A percentile compares a stretch with the other conserved stretches of the same genome.
These are phyloP conservation scores for Mesembryanthemum crystallinum DNA, from an alignment of 148 eudicot species.

Conservation along the genomic window DNA sequence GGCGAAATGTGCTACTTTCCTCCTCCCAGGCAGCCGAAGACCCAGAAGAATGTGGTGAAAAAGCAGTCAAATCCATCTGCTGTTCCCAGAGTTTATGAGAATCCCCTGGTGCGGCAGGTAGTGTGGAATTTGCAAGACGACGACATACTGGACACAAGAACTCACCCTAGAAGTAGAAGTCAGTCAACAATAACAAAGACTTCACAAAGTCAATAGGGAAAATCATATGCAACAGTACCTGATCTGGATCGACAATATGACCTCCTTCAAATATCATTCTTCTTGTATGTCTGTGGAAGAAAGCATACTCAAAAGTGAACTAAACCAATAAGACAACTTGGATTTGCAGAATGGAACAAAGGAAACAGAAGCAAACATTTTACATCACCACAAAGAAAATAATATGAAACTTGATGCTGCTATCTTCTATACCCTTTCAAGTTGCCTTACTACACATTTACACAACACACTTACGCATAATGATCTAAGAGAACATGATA, in stretches of 20 bases:
- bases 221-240: constrained; percentile 43
- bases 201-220: constrained; percentile 9
- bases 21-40: constrained; percentile 24
- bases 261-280: constrained; percentile 87
- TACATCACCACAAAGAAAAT: too few relatives aligned
- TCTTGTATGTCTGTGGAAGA: constrained; percentile 51
- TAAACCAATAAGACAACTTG: background rate
- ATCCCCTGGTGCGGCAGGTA: constrained; percentile 63
- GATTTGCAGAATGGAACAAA: background rate
- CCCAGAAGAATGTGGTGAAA: constrained; percentile 27
- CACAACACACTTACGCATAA: too few relatives aligned
- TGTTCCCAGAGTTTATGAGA: constrained; percentile 33
- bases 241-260: constrained; percentile 85
- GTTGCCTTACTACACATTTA: too few relatives aligned
- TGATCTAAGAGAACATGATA: too few relatives aligned
- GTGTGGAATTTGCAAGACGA: constrained; percentile 77
- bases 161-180: constrained; percentile 62
- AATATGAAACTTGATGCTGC: background rate
- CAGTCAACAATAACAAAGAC: constrained; percentile 14
- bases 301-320: constrained; percentile 5
- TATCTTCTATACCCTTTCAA: background rate
- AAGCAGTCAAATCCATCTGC: constrained; percentile 21
- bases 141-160: constrained; percentile 97
- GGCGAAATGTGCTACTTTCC: constrained; percentile 33
- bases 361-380: background rate